Evolutionary conservation across 306 rosid genomes (phyloP).

Genomic region (Medicago truncatula): DNA sequence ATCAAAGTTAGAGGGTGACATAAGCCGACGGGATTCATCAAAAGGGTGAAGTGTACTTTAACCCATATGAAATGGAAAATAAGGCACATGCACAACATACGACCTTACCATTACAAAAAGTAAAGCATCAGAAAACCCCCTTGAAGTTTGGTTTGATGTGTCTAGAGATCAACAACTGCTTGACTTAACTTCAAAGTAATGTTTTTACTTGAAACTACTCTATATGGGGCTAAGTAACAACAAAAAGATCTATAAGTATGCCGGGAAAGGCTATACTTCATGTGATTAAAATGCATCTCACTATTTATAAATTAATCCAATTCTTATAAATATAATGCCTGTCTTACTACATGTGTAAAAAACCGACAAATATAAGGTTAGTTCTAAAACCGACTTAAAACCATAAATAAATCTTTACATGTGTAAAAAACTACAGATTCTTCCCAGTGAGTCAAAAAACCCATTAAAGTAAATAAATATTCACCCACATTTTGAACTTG

Average conservation of each 20-base stretch:
- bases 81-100: neutral
- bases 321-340: neutral
- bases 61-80: neutral
- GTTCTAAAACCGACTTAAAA: constrained; percentile 30
- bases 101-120: neutral
- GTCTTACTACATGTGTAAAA: constrained; percentile 29
- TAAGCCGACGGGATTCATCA: neutral
- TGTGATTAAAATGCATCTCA: neutral
- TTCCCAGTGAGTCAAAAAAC: neutral
- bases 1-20: neutral
- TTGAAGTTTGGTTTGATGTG: neutral
- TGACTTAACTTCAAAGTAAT: neutral
- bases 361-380: neutral
- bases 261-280: constrained; percentile 10
- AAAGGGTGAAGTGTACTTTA: neutral
- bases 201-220: constrained; percentile 1
- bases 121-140: neutral
- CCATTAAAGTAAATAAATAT: constrained; percentile 10
- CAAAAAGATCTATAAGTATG: neutral
- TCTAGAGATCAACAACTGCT: neutral
- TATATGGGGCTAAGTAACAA: neutral
- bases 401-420: neutral
- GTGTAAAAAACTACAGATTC: neutral
- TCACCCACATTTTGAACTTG: constrained; percentile 19
- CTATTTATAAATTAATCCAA: neutral